These are phyloP conservation scores for Geosmithia morbida DNA, from an alignment of 2,329 filamentous ascomycete genomes.

Conservation along the genomic window DNA sequence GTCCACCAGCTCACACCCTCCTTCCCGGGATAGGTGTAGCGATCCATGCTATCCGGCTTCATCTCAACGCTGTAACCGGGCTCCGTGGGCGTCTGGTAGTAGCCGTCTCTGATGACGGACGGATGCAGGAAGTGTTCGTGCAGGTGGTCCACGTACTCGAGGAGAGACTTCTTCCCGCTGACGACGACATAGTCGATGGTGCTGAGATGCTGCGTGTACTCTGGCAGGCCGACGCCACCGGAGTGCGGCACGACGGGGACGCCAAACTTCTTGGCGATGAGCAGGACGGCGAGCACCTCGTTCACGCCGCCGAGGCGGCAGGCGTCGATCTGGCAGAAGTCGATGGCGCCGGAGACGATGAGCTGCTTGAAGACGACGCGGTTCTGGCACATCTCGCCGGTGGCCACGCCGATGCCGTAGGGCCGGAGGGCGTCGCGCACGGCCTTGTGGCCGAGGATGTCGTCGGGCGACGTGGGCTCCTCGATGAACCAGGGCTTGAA, in stretches of 20 bases:
- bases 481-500: slow-evolving; percentile 93
- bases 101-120: slow-evolving; percentile 65
- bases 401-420: slow-evolving; percentile 69
- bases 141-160: slow-evolving; percentile 87
- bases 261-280: slow-evolving; percentile 67
- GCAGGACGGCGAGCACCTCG: slow-evolving; percentile 77
- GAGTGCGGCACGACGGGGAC: slow-evolving; percentile 82
- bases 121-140: slow-evolving; percentile 89
- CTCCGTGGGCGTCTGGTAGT: slow-evolving; percentile 73
- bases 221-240: slow-evolving; percentile 77
- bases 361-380: slow-evolving; percentile 90
- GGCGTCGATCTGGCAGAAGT: slow-evolving; percentile 81
- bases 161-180: slow-evolving; percentile 61
- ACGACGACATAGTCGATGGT: slow-evolving; percentile 90
- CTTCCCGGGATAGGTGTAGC: slow-evolving; percentile 61
- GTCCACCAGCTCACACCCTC: slow-evolving; percentile 76
- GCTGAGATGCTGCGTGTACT: slow-evolving; percentile 86
- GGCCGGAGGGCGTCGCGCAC: slow-evolving; percentile 67
- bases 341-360: slow-evolving; percentile 64
- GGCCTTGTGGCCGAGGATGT: slow-evolving; percentile 77
- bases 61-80: slow-evolving; percentile 89
- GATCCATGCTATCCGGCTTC: slow-evolving; percentile 77
- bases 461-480: slow-evolving; percentile 82
- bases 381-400: slow-evolving; percentile 93
- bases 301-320: slow-evolving; percentile 84